Evolutionary conservation across 2,329 filamentous ascomycete genomes (phyloP).

Genomic region (Beauveria sp.): DNA sequence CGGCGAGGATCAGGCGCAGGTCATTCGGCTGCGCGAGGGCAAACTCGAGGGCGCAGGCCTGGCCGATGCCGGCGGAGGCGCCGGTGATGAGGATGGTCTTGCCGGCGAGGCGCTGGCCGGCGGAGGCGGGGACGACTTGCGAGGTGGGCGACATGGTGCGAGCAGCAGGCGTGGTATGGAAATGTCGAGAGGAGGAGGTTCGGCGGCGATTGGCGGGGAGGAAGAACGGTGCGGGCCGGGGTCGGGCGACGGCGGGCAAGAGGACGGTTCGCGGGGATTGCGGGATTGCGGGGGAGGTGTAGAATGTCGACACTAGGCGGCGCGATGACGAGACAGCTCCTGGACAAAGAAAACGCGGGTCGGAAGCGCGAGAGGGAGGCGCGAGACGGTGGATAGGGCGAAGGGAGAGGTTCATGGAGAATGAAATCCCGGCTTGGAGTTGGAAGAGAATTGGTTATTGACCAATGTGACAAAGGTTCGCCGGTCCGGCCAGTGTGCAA

Average conservation of each 20-base stretch:
- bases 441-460: not conserved
- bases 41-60: slow-evolving; percentile 79
- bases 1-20: slow-evolving; percentile 79
- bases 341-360: slow-evolving; percentile 12
- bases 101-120: slow-evolving; percentile 77
- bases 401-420: slow-evolving; percentile 10
- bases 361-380: not conserved
- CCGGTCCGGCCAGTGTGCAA: not conserved
- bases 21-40: slow-evolving; percentile 73
- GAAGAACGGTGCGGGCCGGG: not conserved
- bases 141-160: slow-evolving; percentile 32
- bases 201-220: not conserved
- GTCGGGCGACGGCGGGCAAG: not conserved
- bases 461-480: not conserved
- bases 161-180: not conserved
- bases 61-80: slow-evolving; percentile 87
- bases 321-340: slow-evolving; percentile 13
- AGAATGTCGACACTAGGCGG: slow-evolving; percentile 10
- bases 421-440: not conserved
- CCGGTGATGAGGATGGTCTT: slow-evolving; percentile 92
- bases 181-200: not conserved
- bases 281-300: slow-evolving; percentile 3
- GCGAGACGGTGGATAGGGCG: not conserved
- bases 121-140: slow-evolving; percentile 43
- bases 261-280: not conserved